Evolutionary conservation across 176 grass and related monocot genomes (phyloP), one percentile per base, ranked within the genome.

Genomic region (Tillandsia fasciculata): DNA sequence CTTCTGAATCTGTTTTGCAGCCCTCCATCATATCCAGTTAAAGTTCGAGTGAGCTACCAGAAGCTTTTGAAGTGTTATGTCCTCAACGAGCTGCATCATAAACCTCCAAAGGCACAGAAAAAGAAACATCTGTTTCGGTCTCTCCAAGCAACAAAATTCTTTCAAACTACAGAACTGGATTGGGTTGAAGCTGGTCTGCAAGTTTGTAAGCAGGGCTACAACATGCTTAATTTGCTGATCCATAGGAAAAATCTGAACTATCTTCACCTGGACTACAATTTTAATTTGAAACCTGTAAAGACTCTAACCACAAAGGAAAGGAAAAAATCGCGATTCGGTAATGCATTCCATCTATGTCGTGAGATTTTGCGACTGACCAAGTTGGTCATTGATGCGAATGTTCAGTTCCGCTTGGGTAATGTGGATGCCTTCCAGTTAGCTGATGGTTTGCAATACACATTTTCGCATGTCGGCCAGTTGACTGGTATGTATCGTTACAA

Each of bases 401-500:
- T 97, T 50, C 94, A 97, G 64, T 97, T 97, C 52, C 89, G 94
- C 24, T 76, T 97, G 70, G 94, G 94, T 59, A 97, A 97, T 79
- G 94, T 97, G 13, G 94, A 97, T 12, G 94, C 94, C 1, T 97
- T 97, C 70, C 94, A 97, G 64, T 81, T 97, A 63, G 94, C 94
- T 13, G 94, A 97, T 84, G 94, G 94, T 59, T 70, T 97, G 84
- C 94, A 97, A 63, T 97, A 97, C 50, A 97, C 86, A 80, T 97
- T 97, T 54, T 92, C 94, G 33, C 94, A 97, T 87, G 94, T 97
- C 76, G 94, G 94, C 14, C 94, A 97, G 77, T 71, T 97, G 70
- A 97, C 94, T 64, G 94, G 94, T 85, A 97, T 97, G 94, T 97
- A 97, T 65, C 78, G 94, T 18, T 97, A 97, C 70, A 97, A 97